Base-by-base conservation (phyloP, 345 rosid species). In the Cardamine chenopodiifolia region DNA sequence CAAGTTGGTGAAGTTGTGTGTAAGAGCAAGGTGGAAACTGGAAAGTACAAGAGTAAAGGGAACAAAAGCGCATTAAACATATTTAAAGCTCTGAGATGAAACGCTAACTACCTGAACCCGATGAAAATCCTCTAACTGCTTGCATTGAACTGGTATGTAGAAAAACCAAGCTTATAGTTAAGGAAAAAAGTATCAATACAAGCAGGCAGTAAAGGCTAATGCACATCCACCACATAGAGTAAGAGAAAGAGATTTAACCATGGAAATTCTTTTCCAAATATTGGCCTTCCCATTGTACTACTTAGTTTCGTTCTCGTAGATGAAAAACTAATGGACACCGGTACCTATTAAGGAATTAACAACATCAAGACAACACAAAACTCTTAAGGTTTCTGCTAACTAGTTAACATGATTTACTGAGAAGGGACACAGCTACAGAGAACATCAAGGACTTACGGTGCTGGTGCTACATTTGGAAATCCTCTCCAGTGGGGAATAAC, bases 91-190 rank as follows among this genome's bases (percentile, higher is more conserved):
- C 17, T 32, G 14, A 34, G 57, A 62, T 45, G 31, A 76, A 70
- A 20, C 0, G 8, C 20, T 55, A 20, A 34, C 10, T 72, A 95
- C 99, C 99, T 77, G 98, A 85, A 75, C 74, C 85, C 5, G 98
- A 87, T 48, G 98, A 82, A 79, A 83, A 91, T 58, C 88, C 89
- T 84, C 97, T 90, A 75, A 66, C 82, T 77, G 77, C 76, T 18
- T 70, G 74, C 71, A 66, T 65, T 63, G 83, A 84, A 77, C 98
- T 91, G 86, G 65, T 11, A 42, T 17, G 32, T 32, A 45, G 54
- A 61, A 75, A 62, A 76, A 42, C 39, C 1, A 67, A 26, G 34
- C 52, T 53, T 17, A 44, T 8, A 4, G 59, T 69, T 15, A 69
- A 59, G 70, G 34, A 0, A 40, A 69, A 31, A 12, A 2, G 15